Evolutionary conservation across 495 filamentous ascomycete species (phyloP), one percentile per base, ranked within the genome.

Genomic region (Glonium stellatum): DNA sequence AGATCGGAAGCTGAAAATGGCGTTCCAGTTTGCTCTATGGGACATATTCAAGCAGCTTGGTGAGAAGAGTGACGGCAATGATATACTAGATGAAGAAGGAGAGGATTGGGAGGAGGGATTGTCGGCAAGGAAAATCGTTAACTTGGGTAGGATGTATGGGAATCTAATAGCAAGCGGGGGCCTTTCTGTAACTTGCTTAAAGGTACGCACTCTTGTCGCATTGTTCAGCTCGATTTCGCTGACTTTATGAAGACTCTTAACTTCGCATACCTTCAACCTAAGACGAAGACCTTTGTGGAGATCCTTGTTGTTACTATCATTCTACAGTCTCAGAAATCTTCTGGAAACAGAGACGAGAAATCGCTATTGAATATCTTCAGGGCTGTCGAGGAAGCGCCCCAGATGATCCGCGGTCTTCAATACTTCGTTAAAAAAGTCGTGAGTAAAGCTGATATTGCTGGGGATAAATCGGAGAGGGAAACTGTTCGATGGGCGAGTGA

Each of bases 21-120:
- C 87, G 4, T 96, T 98, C 68, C 88, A 91, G 70, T 90, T 87
- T 64, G 80, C 83, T 19, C 76, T 97, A 1, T 97, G 90, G 86
- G 88, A 87, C 63, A 75, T 91, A n/a, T 91, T 96, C 74, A 88
- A 86, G 71, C 78, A 82, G 47, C 83, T 97, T 77, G 92, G 89
- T 49, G 90, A 95, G 71, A 75, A 77, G 19, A 77, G 77, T 19
- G 80, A 81, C 15, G 84, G 85, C 35, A 79, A 78, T 0, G 82
- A 83, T 9, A 76, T 77, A 9, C 72, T 78, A 9, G 71, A 69
- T 1, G 64, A 62, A 13, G 67, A 76, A 9, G 67, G 69, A 4
- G 66, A 72, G 9, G 64, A 57, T 69, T 75, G 25, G 72, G 47
- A 37, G 6, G 75, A 27, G 68, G 78, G 68, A 19, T 67, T 82